Base-by-base conservation (phyloP, 306 rosid species). In the Citrullus colocynthis region DNA sequence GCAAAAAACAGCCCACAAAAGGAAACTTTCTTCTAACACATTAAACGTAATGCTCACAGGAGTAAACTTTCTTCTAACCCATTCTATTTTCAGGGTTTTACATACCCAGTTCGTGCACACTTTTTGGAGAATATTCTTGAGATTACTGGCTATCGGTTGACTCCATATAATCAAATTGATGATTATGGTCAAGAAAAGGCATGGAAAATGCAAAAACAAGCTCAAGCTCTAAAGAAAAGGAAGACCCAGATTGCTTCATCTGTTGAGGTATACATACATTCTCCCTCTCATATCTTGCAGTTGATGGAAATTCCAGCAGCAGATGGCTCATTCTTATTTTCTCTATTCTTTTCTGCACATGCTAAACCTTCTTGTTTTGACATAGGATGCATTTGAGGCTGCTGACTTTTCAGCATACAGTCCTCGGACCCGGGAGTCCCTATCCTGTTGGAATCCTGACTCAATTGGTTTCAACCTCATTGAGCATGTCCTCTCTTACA, bases 181-280 rank as follows among this genome's bases (percentile, higher is more conserved):
- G 91, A 88, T 80, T 88, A 88, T 84, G 89, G 91, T 82, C 89
- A 85, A 76, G 91, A 88, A 41, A 88, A 88, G 86, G 21, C 65
- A 5, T 88, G 91, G 89, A 88, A 84, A 84, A 88, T 82, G 89
- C 86, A 84, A 62, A 88, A 84, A 72, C 91, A 88, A 79, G 78
- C 83, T 34, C 91, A 73, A 80, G 58, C 82, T 71, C 57, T 80
- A 28, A 81, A 78, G 65, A 86, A 85, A 57, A 84, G 89, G 75
- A 88, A 86, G 82, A 88, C 86, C 76, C 87, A 84, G 81, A 88
- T 88, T 83, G 89, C 85, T 73, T 85, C 91, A 76, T 57, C 86
- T 0, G 89, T 88, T 65, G 91, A 84, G 89, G 91, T 88, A 80
- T 57, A 16, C 13, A 55, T 60, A n/a, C 12, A 45, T 45, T 78